Conservation (phyloP, 2,329 filamentous ascomycete species). For the Mycosphaerella sp. region DNA sequence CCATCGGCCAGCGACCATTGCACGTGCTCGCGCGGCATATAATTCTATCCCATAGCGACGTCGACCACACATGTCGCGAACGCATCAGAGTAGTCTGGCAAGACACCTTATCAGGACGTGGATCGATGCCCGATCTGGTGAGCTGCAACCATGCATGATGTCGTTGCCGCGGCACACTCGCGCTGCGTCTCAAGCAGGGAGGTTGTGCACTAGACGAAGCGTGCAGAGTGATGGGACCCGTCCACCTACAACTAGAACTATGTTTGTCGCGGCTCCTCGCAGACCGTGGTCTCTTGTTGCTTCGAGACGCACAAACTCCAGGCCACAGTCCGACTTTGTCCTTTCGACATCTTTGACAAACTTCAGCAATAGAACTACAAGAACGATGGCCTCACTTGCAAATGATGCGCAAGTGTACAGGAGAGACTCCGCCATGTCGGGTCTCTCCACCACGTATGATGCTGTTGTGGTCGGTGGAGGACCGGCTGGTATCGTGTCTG, state of each 20-base stretch:
- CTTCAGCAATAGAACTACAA: background rate
- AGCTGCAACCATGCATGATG: background rate
- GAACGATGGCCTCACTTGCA: slow-evolving; percentile 10
- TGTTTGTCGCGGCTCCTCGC: slow-evolving; percentile 11
- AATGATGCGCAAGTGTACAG: slow-evolving; percentile 3
- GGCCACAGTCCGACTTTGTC: background rate
- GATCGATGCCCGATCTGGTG: background rate
- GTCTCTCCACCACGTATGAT: slow-evolving; percentile 34
- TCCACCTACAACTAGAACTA: background rate
- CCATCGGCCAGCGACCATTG: background rate
- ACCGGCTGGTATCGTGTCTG: slow-evolving; percentile 53
- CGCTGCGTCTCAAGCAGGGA: slow-evolving; percentile 1
- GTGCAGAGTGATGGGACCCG: slow-evolving; percentile 8
- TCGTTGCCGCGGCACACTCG: slow-evolving; percentile 3
- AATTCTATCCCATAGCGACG: background rate
- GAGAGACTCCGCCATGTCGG: slow-evolving; percentile 17
- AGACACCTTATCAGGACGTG: slow-evolving; percentile 1
- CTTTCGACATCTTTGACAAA: background rate
- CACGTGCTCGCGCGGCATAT: background rate
- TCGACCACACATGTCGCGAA: slow-evolving; percentile 5
- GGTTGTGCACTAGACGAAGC: slow-evolving; percentile 4
- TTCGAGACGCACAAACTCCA: background rate
- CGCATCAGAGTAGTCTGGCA: background rate
- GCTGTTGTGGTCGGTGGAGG: slow-evolving; percentile 56
- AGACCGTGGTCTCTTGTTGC: slow-evolving; percentile 1